Base-by-base conservation (phyloP, 768 basidiomycete genomes). In the Mycena venus region DNA sequence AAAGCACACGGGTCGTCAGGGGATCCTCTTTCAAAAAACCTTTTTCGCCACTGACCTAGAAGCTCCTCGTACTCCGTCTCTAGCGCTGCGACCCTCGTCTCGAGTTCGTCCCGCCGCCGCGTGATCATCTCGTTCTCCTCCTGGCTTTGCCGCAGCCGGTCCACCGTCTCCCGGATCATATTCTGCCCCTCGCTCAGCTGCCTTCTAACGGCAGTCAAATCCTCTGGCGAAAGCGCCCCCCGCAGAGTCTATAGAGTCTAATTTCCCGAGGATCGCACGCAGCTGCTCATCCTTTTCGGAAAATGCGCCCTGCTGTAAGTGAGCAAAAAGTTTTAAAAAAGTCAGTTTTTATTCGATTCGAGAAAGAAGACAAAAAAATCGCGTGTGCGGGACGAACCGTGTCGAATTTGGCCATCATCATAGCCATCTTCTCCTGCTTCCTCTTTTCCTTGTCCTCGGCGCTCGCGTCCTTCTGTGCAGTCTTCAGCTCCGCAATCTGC, bases 361-460 rank as follows among this genome's bases (percentile, higher is more conserved):
- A 51, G 23, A 51, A 51, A 8, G 23, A 25, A 60, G 58, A 29
- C 21, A 70, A 51, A 38, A 69, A 42, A 56, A 73, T 58, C 19
- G 70, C 44, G 23, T 69, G 49, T 5, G 32, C 34, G 31, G 25
- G 27, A 40, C 44, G 58, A 77, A 98, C 98, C 74, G 94, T 90
- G 84, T 99, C 97, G 78, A 99, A 98, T 83, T 98, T 97, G 71
- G 98, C 96, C 98, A 99, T 99, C 96, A 99, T 98, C 77, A 97
- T 88, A 11, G 96, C 97, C 95, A 99, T 96, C 90, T 99, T 99
- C 87, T 99, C 98, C 80, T 98, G 96, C 84, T 99, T 99, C 83
- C 95, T 92, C 88, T 96, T 98, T 88, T 99, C 98, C 86, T 97
- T 99, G 82, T 99, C 98, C 83, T 99, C 98, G 36, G 93, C 93